Percentiles rank a stretch among this genome's conserved stretches.
Evolutionary conservation across 1,284 basidiomycete genomes (phyloP).

Genomic region (Heterobasidion irregulare): DNA sequence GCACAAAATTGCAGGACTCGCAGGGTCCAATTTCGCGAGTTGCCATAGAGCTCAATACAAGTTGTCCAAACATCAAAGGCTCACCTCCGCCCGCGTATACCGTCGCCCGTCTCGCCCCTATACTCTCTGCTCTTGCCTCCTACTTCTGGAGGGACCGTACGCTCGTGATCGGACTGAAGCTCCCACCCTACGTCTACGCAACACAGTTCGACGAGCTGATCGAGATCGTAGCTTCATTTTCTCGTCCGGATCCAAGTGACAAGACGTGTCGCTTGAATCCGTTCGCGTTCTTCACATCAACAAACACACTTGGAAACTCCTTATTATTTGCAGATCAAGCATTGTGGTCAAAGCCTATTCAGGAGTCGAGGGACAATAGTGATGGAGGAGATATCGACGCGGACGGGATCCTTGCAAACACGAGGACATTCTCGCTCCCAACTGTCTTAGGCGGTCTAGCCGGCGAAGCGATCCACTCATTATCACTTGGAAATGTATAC

Average conservation of each 20-base stretch:
- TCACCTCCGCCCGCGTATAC: conserved; percentile 61
- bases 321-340: conserved; percentile 9
- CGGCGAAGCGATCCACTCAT: conserved; percentile 65
- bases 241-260: conserved; percentile 7
- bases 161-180: conserved; percentile 62
- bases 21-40: conserved; percentile 27
- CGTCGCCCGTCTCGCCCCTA: conserved; percentile 30
- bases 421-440: conserved; percentile 37
- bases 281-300: conserved; percentile 37
- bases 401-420: neutral
- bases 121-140: conserved; percentile 46
- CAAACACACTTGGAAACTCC: conserved; percentile 20
- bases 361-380: neutral
- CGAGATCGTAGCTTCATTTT: conserved; percentile 27
- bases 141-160: conserved; percentile 22
- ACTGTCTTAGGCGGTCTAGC: conserved; percentile 62
- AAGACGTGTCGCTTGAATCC: conserved; percentile 25
- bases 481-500: conserved; percentile 69
- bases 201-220: conserved; percentile 55
- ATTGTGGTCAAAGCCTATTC: neutral
- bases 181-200: conserved; percentile 67
- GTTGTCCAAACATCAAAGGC: conserved; percentile 68
- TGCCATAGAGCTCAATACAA: conserved; percentile 72
- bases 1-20: conserved; percentile 30
- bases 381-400: neutral